Evolutionary conservation across 345 rosid genomes (phyloP), one percentile per base, ranked within the genome.

Genomic region (Eucalyptus globulus): DNA sequence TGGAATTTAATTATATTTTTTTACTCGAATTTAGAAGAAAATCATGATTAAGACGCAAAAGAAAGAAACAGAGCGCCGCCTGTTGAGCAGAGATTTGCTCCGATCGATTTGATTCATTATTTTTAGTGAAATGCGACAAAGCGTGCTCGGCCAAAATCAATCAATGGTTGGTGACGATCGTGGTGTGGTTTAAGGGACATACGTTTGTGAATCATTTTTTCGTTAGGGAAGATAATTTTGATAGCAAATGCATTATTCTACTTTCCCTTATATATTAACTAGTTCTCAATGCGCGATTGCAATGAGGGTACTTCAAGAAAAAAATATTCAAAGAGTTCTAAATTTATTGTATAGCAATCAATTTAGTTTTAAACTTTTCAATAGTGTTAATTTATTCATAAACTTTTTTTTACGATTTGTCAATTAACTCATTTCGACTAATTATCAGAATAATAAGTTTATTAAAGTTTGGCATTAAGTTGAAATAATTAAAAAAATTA

Each of bases 401-500:
- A 56, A 21, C n/a, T n/a, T 0, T 1, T 56, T 56, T 56, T 56
- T 22, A 56, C 1, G 1, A 22, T 56, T 56, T 0, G 3, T 4
- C 29, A 56, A 56, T 56, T 56, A 3, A 56, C 3, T 56, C 29
- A 24, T 56, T 56, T 56, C 4, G 12, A 5, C 6, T 56, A 56
- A 24, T 56, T 56, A 56, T 24, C 62, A 2, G 4, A 53, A 53
- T 53, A 19, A 53, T 53, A 53, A 53, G 24, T 53, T 53, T 8
- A 24, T 56, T 9, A 56, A 56, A 22, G 6, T 24, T 56, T 56
- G 10, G 6, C 6, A 56, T 2, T 56, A 24, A 56, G 6, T 56
- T 56, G 6, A 56, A 9, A 22, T 9, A 24, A 56, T 22, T 9
- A 6, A 56, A 24, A 56, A 10, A 0, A 4, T 56, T 56, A 56